Evolutionary conservation across 768 basidiomycete genomes (phyloP), one percentile per base, ranked within the genome.

Genomic region (Sistotremastrum niveocremeum): DNA sequence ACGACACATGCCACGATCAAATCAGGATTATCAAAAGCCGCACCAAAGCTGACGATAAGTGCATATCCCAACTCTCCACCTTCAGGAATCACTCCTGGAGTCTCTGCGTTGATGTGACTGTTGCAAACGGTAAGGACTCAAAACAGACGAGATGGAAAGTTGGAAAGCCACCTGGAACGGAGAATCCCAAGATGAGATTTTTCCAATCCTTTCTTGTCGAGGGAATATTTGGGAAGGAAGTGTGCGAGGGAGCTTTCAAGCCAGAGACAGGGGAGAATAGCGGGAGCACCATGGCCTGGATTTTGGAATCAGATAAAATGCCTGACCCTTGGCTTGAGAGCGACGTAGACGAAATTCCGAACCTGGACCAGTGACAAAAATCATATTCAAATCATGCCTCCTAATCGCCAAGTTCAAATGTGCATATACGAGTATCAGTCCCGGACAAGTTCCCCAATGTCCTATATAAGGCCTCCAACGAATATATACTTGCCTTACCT

Each of bases 21-120:
- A 56, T 91, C 72, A 6, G 88, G 89, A 51, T 86, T 81, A 60
- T 95, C 90, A 84, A 94, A 88, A 53, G 86, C 78, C 29, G 84
- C 80, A 34, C 90, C 90, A 56, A 86, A 93, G 1, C 86, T 72
- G 6, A 88, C 88, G 37, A 79, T 72, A 35, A 91, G 76, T 3
- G 87, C 87, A 52, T 93, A 94, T 6, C 90, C 89, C 9, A 93
- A 72, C 60, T 93, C 90, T 31, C 81, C 83, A 45, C 90, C 90
- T 63, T 95, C 90, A 54, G 94, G 90, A 50, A 95, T 93, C 3
- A 76, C 71, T 4, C 90, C 90, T 12, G 89, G 90, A 1, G 86
- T 89, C 60, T 86, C 76, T 0, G 88, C 83, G 48, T 88, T 84
- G 52, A 83, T 75, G 48, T 81, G 79, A 54, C 79, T 80, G 35